phyloP scores from a whole-genome alignment of 176 grass and related monocot genomes.

The Bromus sterilis region DNA sequence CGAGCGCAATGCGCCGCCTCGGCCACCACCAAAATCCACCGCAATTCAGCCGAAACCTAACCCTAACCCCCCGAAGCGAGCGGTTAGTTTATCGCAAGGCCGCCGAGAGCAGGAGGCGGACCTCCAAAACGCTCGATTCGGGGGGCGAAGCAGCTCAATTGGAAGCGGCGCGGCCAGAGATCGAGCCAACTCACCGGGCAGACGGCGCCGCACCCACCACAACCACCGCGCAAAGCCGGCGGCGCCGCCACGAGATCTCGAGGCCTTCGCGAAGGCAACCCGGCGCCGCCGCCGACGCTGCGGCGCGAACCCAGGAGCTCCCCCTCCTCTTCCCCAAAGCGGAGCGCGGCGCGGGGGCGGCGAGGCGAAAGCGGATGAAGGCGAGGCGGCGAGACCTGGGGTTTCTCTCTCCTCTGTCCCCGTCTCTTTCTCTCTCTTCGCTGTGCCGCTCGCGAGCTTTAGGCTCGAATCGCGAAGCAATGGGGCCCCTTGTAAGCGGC shows the following conservation, averaged over 20 bases:
- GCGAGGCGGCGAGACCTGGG: background rate
- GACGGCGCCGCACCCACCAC: background rate
- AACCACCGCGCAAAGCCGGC: slow-evolving; percentile 12
- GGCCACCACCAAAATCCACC: slow-evolving; percentile 14
- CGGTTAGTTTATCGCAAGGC: slow-evolving; percentile 18
- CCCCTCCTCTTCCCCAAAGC: background rate
- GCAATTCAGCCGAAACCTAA: slow-evolving; percentile 38
- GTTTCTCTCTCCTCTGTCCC: slow-evolving; percentile 15
- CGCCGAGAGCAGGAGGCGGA: background rate
- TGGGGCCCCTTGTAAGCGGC: slow-evolving; percentile 20
- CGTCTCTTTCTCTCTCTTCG: slow-evolving; percentile 1
- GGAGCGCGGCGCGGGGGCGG: slow-evolving; percentile 23
- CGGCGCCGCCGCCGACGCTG: slow-evolving; percentile 7
- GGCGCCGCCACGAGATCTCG: slow-evolving; percentile 46
- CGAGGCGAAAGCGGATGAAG: background rate
- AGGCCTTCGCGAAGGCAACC: slow-evolving; percentile 9
- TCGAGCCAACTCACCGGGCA: slow-evolving; percentile 42
- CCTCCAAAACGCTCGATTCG: slow-evolving; percentile 34
- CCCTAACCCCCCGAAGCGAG: slow-evolving; percentile 14
- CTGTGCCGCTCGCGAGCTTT: slow-evolving; percentile 24
- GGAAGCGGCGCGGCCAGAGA: slow-evolving; percentile 15
- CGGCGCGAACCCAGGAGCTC: slow-evolving; percentile 31
- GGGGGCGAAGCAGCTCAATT: slow-evolving; percentile 11
- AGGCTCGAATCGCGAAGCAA: background rate
- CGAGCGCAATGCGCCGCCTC: slow-evolving; percentile 18